These are phyloP conservation scores for Voacanga thouarsii DNA, from an alignment of 257 asterid species.

Conservation along the genomic window DNA sequence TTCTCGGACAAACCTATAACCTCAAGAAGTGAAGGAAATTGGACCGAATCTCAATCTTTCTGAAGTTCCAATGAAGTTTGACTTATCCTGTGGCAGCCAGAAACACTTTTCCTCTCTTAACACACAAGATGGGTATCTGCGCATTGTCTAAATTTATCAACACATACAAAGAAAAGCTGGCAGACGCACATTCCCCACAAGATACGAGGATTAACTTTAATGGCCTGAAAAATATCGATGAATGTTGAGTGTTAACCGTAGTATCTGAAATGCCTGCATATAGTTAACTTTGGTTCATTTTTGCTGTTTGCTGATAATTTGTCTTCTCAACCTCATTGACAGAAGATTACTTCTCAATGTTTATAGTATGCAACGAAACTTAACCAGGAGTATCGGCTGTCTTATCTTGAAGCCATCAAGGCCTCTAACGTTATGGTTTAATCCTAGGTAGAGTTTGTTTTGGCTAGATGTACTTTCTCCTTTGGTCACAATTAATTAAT, in stretches of 20 bases:
- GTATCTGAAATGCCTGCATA: no score
- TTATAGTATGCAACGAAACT: no score
- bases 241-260: no score
- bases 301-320: no score
- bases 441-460: no score
- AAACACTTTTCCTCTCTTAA: neutral
- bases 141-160: neutral
- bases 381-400: no score
- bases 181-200: neutral
- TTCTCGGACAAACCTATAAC: constrained; percentile 4
- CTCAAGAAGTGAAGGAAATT: neutral
- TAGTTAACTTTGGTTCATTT: no score
- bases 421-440: no score
- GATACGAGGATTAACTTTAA: neutral
- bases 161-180: neutral
- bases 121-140: neutral
- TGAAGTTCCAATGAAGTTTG: constrained; percentile 3
- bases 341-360: no score
- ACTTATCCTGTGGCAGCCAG: neutral
- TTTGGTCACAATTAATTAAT: neutral
- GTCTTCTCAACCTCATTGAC: no score
- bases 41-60: neutral
- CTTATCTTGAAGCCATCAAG: no score
- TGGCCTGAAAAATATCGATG: neutral
- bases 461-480: neutral